Evolutionary conservation across 2,329 filamentous ascomycete species (phyloP).

Genomic region (Scolecobasidium constrictum): DNA sequence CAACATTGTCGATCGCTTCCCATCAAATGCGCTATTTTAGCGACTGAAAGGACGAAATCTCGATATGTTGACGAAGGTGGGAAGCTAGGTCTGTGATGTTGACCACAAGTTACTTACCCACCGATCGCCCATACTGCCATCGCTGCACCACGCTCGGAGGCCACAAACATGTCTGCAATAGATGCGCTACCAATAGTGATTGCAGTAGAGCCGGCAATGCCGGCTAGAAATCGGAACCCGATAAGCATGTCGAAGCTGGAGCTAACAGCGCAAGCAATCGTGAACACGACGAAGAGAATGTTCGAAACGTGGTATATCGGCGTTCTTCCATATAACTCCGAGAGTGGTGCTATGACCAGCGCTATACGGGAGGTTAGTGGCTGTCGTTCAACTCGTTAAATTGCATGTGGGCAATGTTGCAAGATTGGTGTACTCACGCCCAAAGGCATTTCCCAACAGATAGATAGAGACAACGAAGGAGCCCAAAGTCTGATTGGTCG

Average conservation of each 20-base stretch:
- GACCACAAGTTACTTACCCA: no score
- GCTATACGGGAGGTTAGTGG: no score
- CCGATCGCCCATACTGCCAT: constrained; percentile 27
- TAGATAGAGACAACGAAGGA: constrained; percentile 29
- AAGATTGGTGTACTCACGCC: constrained; percentile 16
- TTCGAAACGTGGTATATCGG: constrained; percentile 25
- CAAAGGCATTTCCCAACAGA: constrained; percentile 26
- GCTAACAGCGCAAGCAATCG: constrained; percentile 53
- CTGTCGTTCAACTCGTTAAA: no score
- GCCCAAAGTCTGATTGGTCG: constrained; percentile 21
- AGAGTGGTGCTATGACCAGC: background rate
- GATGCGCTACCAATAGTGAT: constrained; percentile 28
- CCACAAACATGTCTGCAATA: constrained; percentile 25
- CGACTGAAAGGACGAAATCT: no score
- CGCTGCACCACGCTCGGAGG: constrained; percentile 24
- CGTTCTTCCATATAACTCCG: constrained; percentile 9
- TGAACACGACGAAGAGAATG: constrained; percentile 50
- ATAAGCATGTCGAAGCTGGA: constrained; percentile 44
- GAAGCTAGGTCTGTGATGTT: no score
- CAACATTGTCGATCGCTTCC: constrained; percentile 28
- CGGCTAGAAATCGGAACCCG: constrained; percentile 45
- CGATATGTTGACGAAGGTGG: no score
- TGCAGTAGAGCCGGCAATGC: constrained; percentile 17
- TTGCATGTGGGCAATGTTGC: background rate
- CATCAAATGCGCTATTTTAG: constrained; percentile 26